Evolutionary conservation across 108 stramenopile genomes (phyloP).

Genomic region (Fragilariopsis cylindrus): DNA sequence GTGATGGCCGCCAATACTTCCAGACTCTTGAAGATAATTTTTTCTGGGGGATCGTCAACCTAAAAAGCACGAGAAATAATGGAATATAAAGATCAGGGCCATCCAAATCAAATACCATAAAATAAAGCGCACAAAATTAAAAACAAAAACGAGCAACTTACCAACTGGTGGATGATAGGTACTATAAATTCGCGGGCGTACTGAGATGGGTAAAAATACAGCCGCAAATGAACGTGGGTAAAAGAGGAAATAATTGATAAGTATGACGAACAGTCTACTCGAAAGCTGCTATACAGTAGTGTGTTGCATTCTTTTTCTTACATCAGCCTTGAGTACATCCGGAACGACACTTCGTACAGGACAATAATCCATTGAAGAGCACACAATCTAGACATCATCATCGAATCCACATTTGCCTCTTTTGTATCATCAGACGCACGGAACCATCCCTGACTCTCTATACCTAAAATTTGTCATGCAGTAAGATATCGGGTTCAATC

Average conservation of each 20-base stretch:
- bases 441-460: constrained; percentile 89
- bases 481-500: too few relatives aligned
- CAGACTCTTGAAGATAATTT: constrained; percentile 81
- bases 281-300: constrained; percentile 2
- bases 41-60: constrained; percentile 74
- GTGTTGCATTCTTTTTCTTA: constrained; percentile 24
- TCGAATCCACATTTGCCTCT: constrained; percentile 48
- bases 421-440: constrained; percentile 56
- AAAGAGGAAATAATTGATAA: background rate
- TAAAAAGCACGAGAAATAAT: too few relatives aligned
- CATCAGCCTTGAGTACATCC: constrained; percentile 78
- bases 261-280: background rate
- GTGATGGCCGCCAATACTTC: constrained; percentile 85
- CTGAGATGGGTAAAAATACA: constrained; percentile 21
- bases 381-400: constrained; percentile 79
- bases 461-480: constrained; percentile 27
- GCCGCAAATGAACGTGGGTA: background rate
- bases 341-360: constrained; percentile 86
- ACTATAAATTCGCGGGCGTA: constrained; percentile 83
- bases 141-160: too few relatives aligned
- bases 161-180: constrained; percentile 83
- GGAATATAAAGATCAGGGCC: too few relatives aligned
- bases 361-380: constrained; percentile 86
- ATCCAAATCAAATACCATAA: too few relatives aligned
- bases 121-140: too few relatives aligned